Percentiles rank a stretch among this genome's conserved stretches.
phyloP scores from a whole-genome alignment of 805 yeast species.

The Komagataella pastoris region DNA sequence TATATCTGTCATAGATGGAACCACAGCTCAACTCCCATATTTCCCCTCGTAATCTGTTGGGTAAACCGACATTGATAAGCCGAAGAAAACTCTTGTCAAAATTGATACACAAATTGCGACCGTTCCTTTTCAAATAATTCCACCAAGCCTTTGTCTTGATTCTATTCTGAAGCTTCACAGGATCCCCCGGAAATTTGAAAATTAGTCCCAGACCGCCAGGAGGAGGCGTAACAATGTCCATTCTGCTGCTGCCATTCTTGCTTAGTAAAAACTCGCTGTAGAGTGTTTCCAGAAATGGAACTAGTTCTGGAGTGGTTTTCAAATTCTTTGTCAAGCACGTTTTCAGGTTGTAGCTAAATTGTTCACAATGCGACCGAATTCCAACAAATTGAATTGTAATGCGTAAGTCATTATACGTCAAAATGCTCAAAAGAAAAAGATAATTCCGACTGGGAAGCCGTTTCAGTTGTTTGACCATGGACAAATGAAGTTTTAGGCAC shows the following conservation, averaged over 20 bases:
- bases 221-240: constrained; percentile 40
- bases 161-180: constrained; percentile 63
- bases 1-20: constrained; percentile 60
- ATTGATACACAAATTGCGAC: constrained; percentile 68
- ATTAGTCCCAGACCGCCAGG: constrained; percentile 77
- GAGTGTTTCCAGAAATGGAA: constrained; percentile 52
- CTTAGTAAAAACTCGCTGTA: constrained; percentile 77
- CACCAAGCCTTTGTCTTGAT: constrained; percentile 88
- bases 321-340: constrained; percentile 48
- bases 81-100: constrained; percentile 69
- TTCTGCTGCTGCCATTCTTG: constrained; percentile 33
- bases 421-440: constrained; percentile 65
- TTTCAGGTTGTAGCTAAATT: constrained; percentile 61
- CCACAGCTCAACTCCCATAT: constrained; percentile 92
- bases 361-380: constrained; percentile 63
- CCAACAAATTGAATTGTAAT: constrained; percentile 69
- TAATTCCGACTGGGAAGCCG: constrained; percentile 66
- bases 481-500: constrained; percentile 56
- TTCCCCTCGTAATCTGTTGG: constrained; percentile 91
- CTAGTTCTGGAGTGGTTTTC: constrained; percentile 44
- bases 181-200: constrained; percentile 85
- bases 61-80: constrained; percentile 80
- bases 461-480: constrained; percentile 76
- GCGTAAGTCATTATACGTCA: constrained; percentile 51
- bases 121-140: constrained; percentile 74